These are phyloP conservation scores for Saxispiralis lemnorum DNA, from an alignment of 495 filamentous ascomycete genomes.

Conservation along the genomic window DNA sequence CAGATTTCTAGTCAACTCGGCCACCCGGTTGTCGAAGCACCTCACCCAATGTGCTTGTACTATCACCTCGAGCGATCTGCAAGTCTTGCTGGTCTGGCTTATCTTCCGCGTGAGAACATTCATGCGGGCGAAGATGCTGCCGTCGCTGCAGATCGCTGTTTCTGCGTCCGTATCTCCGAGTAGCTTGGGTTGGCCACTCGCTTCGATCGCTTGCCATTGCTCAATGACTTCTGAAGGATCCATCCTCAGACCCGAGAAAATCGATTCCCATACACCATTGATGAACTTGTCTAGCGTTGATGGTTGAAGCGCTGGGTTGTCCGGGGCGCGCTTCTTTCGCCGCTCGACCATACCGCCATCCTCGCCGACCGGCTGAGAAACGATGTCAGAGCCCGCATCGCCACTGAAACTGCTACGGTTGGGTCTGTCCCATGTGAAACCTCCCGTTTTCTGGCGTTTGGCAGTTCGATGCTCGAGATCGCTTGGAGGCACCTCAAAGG, in stretches of 20 bases:
- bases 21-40: conserved; percentile 16
- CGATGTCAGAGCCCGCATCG: too few relatives aligned
- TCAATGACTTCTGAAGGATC: conserved; percentile 13
- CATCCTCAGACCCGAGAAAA: conserved; percentile 12
- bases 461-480: too few relatives aligned
- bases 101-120: conserved; percentile 16
- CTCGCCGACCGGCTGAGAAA: too few relatives aligned
- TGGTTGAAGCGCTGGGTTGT: conserved; percentile 13
- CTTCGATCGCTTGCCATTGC: conserved; percentile 14
- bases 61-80: conserved; percentile 15
- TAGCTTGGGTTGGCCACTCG: conserved; percentile 9
- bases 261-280: conserved; percentile 16
- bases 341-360: too few relatives aligned
- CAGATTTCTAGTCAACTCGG: conserved; percentile 2
- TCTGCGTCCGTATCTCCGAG: conserved; percentile 7
- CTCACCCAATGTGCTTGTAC: conserved; percentile 17
- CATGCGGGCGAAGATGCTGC: conserved; percentile 6
- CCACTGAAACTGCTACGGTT: too few relatives aligned
- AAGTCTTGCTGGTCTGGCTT: conserved; percentile 15
- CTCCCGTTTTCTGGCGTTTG: too few relatives aligned
- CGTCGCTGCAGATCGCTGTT: background rate
- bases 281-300: conserved; percentile 17
- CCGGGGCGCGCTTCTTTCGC: conserved; percentile 6
- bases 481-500: too few relatives aligned
- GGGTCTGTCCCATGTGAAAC: too few relatives aligned